Conservation (phyloP, 2,329 filamentous ascomycete species). For the Phialemoniopsis sp. region DNA sequence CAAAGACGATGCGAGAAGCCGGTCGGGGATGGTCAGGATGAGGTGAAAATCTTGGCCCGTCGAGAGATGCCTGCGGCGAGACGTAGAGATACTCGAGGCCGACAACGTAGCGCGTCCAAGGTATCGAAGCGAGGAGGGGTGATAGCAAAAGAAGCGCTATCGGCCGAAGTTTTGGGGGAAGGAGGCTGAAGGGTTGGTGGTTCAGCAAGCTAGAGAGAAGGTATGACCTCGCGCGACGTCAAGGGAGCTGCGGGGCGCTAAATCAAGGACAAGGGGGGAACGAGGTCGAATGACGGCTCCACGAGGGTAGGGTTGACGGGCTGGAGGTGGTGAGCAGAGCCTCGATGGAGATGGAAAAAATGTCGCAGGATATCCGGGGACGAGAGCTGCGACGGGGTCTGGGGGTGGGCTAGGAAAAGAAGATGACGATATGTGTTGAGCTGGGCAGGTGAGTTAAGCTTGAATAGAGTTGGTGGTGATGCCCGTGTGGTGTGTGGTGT, state of each 20-base stretch:
- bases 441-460: too few species aligned
- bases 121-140: too few species aligned
- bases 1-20: slow-evolving; percentile 6
- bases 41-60: slow-evolving; percentile 2
- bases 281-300: slow-evolving; percentile 1
- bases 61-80: slow-evolving; percentile 2
- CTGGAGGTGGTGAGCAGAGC: background rate
- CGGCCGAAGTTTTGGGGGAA: background rate
- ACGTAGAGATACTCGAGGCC: background rate
- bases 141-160: too few species aligned
- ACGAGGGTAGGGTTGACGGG: background rate
- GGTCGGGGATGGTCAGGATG: slow-evolving; percentile 7
- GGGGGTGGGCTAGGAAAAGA: too few species aligned
- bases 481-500: too few species aligned
- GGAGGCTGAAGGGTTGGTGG: background rate
- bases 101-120: too few species aligned
- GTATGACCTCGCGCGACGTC: background rate
- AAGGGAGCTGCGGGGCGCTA: background rate
- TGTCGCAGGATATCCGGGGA: too few species aligned
- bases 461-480: too few species aligned
- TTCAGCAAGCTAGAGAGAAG: background rate
- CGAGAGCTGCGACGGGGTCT: too few species aligned
- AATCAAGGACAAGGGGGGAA: background rate
- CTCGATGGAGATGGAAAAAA: background rate
- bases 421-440: too few species aligned